Evolutionary conservation across 106 monocot species (phyloP), one percentile per base, ranked within the genome.

Genomic region (Amphibolis antarctica): DNA sequence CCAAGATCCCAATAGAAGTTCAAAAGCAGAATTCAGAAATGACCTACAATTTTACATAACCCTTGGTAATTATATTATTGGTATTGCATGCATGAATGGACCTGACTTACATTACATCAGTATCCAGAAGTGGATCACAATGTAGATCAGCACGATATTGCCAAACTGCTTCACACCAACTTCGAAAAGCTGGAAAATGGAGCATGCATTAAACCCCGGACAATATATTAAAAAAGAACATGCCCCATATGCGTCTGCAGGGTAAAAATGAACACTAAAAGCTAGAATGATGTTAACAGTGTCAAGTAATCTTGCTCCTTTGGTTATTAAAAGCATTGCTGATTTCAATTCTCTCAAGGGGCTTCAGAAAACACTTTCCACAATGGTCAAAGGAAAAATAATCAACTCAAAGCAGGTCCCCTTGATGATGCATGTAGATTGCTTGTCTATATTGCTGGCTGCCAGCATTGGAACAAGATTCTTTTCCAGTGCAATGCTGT

Each of bases 1-100:
- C 94, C 94, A 96, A 26, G 78, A 86, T 75, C 79, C 84, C 64
- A 86, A 66, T 55, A 96, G 69, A 59, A 96, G 77, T 69, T 96
- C 94, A 76, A 89, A 96, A 69, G 84, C 86, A 60, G 94, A 96
- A 80, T 84, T 96, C 78, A 89, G 68, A 70, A 89, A 96, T 69
- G 94, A 89, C 84, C 94, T 96, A 79, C 28, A 66, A 20, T 23
- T 4, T 46, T 63, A 25, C 25, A 25, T 24, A 46, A 5, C 12
- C 23, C 5, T 26, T 24, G 13, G 14, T 5, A 50, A 12, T 15
- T 28, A 13, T 31, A 50, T 44, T 43, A 44, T 15, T 56, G 12
- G 28, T 56, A 15, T 13, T 56, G 28, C 28, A 56, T 28, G 28
- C 28, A 29, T 56, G 12, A 56, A 56, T 10, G 22, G 23, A 53